Evolutionary conservation across 2,329 filamentous ascomycete species (phyloP), one percentile per base, ranked within the genome.

Genomic region (Sodiomyces alkalinus): DNA sequence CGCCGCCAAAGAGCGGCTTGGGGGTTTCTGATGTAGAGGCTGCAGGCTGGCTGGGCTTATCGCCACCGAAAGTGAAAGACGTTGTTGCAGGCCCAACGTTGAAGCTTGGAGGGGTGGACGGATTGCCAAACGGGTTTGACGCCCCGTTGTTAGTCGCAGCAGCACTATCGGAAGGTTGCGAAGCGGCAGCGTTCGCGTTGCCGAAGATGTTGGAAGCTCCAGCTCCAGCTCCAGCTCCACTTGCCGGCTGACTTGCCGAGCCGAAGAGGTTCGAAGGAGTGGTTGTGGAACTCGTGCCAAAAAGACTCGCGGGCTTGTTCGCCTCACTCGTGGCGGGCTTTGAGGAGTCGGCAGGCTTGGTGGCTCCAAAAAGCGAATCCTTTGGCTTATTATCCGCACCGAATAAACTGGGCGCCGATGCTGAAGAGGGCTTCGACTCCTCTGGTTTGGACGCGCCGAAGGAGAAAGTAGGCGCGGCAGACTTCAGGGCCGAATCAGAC

Each of bases 1-100:
- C 18, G 18, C 18, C 18, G 10, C 47, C 48, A 30, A 61, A 60
- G 10, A 56, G 35, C 10, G 55, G 48, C 39, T 56, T 58, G 10
- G 45, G 7, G 29, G 17, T 4, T n/a, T n/a, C n/a, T n/a, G n/a
- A n/a, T n/a, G n/a, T n/a, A n/a, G 28, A 17, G 13, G 41, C 29
- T 4, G 40, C 28, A 5, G 47, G 31, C 8, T 43, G 44, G 21
- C 49, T 48, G 2, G 43, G 32, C 29, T 49, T 48, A 26, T 39
- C 35, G 11, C 38, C 36, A 10, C 46, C 48, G 27, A 58, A 60
- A 29, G 37, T 45, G 38, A 58, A 52, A 4, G 41, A 38, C 11
- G 51, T 43, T 18, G 44, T 38, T 13, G 44, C 38, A 11, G 45
- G 11, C 10, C 16, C 21, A 13, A 16, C 27, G n/a, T 21, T 18